These are phyloP conservation scores for Gautieria morchelliformis DNA, from an alignment of 768 basidiomycete species.

Conservation along the genomic window DNA sequence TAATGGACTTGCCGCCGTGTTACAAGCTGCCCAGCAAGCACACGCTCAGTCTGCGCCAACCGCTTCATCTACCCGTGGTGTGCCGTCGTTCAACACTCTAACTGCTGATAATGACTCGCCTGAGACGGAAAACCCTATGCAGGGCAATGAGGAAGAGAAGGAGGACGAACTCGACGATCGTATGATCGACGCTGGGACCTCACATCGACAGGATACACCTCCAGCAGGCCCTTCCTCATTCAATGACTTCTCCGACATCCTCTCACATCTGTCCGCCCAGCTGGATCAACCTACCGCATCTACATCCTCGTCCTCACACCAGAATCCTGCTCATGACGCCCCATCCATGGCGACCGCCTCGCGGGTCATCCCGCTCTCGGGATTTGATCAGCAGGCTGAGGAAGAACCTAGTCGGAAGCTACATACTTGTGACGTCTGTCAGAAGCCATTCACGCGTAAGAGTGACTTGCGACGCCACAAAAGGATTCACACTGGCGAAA, in stretches of 20 bases:
- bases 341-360: constrained; percentile 5
- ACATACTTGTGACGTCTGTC: constrained; percentile 67
- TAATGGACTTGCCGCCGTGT: constrained; percentile 63
- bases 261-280: constrained; percentile 62
- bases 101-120: constrained; percentile 36
- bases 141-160: constrained; percentile 30
- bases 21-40: constrained; percentile 63
- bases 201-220: constrained; percentile 37
- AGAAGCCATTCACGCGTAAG: constrained; percentile 72
- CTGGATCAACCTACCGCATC: constrained; percentile 49
- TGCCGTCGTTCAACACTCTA: constrained; percentile 72
- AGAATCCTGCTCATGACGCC: constrained; percentile 25
- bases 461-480: constrained; percentile 81
- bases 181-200: constrained; percentile 29
- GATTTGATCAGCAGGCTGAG: constrained; percentile 14
- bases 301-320: constrained; percentile 40
- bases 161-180: constrained; percentile 26
- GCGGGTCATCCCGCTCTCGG: constrained; percentile 1
- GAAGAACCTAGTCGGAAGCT: constrained; percentile 37
- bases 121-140: constrained; percentile 1
- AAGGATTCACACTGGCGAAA: constrained; percentile 85
- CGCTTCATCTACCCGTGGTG: constrained; percentile 49
- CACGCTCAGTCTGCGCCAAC: constrained; percentile 31
- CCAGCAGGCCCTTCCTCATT: constrained; percentile 23
- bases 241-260: constrained; percentile 66